Evolutionary conservation across 352 stramenopile species (phyloP).

Genomic region (Phytophthora parvispora): DNA sequence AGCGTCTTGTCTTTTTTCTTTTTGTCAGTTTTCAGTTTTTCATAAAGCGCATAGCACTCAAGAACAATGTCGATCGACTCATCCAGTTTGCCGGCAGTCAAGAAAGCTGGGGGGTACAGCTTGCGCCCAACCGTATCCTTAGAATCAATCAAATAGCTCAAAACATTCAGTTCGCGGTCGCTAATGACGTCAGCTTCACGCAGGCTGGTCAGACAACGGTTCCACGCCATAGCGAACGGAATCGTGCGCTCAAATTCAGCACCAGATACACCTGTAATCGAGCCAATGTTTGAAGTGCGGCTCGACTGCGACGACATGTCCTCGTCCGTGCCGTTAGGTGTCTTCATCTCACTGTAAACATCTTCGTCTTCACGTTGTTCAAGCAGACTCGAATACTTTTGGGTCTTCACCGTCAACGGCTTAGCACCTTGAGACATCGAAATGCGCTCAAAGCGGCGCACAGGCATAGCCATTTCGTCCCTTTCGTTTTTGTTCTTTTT

Average conservation of each 20-base stretch:
- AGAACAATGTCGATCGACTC: conserved; percentile 90
- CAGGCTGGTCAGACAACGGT: conserved; percentile 77
- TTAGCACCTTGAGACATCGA: conserved; percentile 86
- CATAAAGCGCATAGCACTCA: conserved; percentile 80
- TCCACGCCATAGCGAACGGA: conserved; percentile 90
- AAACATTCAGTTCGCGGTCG: conserved; percentile 83
- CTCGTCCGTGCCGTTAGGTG: conserved; percentile 70
- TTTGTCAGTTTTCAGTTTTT: conserved; percentile 86
- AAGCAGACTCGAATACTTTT: conserved; percentile 82
- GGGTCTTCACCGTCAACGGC: conserved; percentile 82
- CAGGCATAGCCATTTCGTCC: conserved; percentile 66
- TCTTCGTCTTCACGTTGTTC: conserved; percentile 67
- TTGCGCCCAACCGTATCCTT: conserved; percentile 76
- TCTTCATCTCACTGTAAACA: conserved; percentile 71
- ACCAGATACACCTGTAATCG: conserved; percentile 79
- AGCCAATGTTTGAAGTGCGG: conserved; percentile 70
- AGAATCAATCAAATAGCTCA: conserved; percentile 89
- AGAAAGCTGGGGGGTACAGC: conserved; percentile 82
- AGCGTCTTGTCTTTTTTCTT: conserved; percentile 91
- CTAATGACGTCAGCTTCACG: conserved; percentile 85
- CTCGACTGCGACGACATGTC: conserved; percentile 58
- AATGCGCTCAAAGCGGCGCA: conserved; percentile 84
- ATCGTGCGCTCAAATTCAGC: conserved; percentile 87
- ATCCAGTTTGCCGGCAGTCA: conserved; percentile 86
- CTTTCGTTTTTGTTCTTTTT: conserved; percentile 58